These are phyloP conservation scores for Triticum dicoccoides DNA, from an alignment of 176 grass and related monocot genomes.

Conservation along the genomic window DNA sequence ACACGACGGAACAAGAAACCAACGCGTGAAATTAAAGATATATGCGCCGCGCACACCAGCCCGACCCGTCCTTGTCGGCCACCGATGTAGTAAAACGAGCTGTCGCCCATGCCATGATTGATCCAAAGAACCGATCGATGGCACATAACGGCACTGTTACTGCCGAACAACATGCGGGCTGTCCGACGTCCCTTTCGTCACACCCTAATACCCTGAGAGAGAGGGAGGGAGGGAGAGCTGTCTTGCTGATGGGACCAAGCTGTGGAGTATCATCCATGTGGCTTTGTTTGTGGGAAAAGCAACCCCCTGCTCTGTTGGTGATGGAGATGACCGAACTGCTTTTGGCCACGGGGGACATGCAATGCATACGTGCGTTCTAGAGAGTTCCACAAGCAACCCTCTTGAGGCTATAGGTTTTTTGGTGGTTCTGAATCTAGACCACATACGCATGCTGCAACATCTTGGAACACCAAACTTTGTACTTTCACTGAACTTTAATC, in stretches of 20 bases:
- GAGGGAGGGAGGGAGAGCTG: too few relatives aligned
- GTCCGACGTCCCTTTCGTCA: neutral
- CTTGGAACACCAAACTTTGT: too few relatives aligned
- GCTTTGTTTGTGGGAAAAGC: too few relatives aligned
- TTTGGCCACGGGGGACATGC: neutral
- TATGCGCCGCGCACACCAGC: too few relatives aligned
- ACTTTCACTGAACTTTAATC: too few relatives aligned
- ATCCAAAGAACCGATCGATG: too few relatives aligned
- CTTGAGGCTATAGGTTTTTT: too few relatives aligned
- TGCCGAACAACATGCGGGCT: neutral
- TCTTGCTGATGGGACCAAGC: too few relatives aligned
- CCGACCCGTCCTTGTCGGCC: neutral
- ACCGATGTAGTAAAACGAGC: neutral
- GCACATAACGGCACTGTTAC: neutral
- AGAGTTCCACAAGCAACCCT: neutral
- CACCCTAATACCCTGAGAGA: neutral
- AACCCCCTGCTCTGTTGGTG: neutral
- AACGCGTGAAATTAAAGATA: too few relatives aligned
- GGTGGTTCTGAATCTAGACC: too few relatives aligned
- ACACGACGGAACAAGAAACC: too few relatives aligned
- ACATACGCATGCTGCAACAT: too few relatives aligned
- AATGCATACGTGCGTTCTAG: neutral
- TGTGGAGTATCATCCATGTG: neutral
- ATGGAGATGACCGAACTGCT: neutral
- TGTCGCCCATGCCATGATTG: neutral